A percentile compares a stretch with the other conserved stretches of the same genome.
Conservation (phyloP, 208 protist species). For the Sergeia podlipaevii region DNA sequence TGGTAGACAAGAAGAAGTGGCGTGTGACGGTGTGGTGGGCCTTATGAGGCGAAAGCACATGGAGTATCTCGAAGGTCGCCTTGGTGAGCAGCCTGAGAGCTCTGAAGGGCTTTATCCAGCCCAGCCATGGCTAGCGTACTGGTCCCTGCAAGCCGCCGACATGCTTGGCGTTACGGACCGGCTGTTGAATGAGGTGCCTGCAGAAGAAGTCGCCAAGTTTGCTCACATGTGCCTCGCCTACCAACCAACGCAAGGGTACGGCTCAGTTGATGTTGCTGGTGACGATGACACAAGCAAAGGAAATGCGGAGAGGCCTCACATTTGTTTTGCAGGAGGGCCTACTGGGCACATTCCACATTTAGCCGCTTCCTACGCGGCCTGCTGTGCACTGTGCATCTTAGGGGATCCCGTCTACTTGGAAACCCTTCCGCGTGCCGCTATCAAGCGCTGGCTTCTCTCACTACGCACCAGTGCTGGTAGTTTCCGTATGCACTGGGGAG, state of each 20-base stretch:
- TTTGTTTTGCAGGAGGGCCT: conserved; percentile 85
- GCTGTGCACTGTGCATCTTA: conserved; percentile 73
- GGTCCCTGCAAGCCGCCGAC: conserved; percentile 71
- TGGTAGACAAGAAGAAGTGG: neutral
- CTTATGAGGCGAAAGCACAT: conserved; percentile 26
- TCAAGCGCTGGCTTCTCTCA: conserved; percentile 83
- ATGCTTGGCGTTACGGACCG: conserved; percentile 47
- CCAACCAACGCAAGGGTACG: conserved; percentile 17
- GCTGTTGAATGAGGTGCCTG: conserved; percentile 32
- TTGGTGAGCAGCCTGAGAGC: conserved; percentile 14
- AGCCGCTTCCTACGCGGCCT: conserved; percentile 79
- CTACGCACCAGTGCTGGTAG: conserved; percentile 70
- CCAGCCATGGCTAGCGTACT: conserved; percentile 81
- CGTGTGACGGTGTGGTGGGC: neutral
- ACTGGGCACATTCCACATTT: conserved; percentile 72
- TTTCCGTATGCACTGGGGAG: conserved; percentile 81
- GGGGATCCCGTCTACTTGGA: conserved; percentile 15
- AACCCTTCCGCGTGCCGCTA: conserved; percentile 54
- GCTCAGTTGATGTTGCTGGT: too few relatives aligned
- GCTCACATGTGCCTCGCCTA: conserved; percentile 50
- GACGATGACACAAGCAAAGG: neutral
- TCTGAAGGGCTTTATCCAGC: conserved; percentile 42
- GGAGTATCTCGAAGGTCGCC: conserved; percentile 22
- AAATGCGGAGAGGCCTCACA: conserved; percentile 5
- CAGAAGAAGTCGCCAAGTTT: conserved; percentile 39